phyloP scores from a whole-genome alignment of 495 filamentous ascomycete genomes.

The Penicillium robsamsonii region DNA sequence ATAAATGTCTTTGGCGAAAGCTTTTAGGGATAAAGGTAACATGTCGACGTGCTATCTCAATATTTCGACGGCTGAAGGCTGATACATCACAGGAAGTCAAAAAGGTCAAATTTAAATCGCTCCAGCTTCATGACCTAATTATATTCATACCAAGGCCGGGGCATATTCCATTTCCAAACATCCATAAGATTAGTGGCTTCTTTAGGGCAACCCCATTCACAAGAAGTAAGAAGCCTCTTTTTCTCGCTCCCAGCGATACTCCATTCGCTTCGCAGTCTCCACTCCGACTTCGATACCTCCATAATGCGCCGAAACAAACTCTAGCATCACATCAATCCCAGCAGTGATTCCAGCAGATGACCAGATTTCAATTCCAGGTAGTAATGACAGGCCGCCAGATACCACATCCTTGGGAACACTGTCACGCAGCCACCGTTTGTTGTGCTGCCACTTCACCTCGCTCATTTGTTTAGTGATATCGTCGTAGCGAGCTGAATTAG shows the following conservation, averaged over 20 bases:
- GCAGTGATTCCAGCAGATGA: constrained; percentile 11
- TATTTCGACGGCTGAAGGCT: not conserved
- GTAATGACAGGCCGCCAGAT: not conserved
- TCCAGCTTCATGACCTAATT: not conserved
- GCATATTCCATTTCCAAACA: not conserved
- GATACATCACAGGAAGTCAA: not conserved
- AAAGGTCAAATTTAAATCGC: not conserved
- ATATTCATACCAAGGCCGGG: not conserved
- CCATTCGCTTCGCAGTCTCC: constrained; percentile 9
- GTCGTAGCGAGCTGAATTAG: constrained; percentile 6
- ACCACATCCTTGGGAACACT: not conserved
- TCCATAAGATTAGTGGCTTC: not conserved
- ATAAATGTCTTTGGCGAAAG: not conserved
- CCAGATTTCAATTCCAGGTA: constrained; percentile 7
- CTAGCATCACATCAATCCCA: constrained; percentile 12
- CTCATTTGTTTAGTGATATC: not conserved
- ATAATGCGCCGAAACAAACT: constrained; percentile 10
- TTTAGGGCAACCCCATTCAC: not conserved
- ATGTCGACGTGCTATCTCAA: not conserved
- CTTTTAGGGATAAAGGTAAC: not conserved
- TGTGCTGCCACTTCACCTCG: constrained; percentile 3
- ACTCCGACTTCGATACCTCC: constrained; percentile 1
- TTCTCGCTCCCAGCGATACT: constrained; percentile 11
- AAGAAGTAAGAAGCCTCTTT: constrained; percentile 8
- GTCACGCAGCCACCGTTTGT: constrained; percentile 8